These are phyloP conservation scores for Plasmopara halstedii DNA, from an alignment of 352 stramenopile species.

Conservation along the genomic window DNA sequence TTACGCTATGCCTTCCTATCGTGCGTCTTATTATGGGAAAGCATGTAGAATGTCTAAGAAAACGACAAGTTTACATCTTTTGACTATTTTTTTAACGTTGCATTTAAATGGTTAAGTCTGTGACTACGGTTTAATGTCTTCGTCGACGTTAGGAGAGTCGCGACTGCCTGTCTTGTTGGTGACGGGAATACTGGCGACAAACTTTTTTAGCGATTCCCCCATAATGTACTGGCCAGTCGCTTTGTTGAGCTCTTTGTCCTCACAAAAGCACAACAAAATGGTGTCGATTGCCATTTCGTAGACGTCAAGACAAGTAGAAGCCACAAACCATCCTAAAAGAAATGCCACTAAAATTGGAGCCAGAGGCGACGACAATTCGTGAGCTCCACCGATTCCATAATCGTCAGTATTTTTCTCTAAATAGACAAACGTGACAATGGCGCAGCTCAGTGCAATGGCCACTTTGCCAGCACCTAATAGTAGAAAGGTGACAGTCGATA, in stretches of 20 bases:
- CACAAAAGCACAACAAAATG: constrained; percentile 94
- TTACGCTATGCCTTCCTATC: too few relatives aligned
- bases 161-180: not conserved
- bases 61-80: too few relatives aligned
- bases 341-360: constrained; percentile 87
- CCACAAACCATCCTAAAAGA: constrained; percentile 90
- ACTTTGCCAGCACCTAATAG: constrained; percentile 92
- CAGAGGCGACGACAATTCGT: constrained; percentile 74
- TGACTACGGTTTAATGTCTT: too few relatives aligned
- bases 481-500: constrained; percentile 87
- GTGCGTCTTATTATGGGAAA: too few relatives aligned
- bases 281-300: constrained; percentile 95
- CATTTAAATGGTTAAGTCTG: too few relatives aligned
- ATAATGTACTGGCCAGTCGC: constrained; percentile 65
- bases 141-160: too few relatives aligned
- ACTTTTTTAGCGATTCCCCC: constrained; percentile 62
- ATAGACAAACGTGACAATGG: constrained; percentile 50
- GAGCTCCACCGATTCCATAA: constrained; percentile 40
- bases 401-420: constrained; percentile 44
- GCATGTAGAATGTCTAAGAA: too few relatives aligned
- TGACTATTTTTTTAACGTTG: too few relatives aligned
- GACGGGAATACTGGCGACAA: constrained; percentile 46
- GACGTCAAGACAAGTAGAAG: constrained; percentile 89
- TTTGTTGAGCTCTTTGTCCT: constrained; percentile 82
- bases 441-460: constrained; percentile 52